A percentile compares a stretch with the other conserved stretches of the same genome.
Evolutionary conservation across 257 asterid species (phyloP).

Genomic region (Lithospermum erythrorhizon): DNA sequence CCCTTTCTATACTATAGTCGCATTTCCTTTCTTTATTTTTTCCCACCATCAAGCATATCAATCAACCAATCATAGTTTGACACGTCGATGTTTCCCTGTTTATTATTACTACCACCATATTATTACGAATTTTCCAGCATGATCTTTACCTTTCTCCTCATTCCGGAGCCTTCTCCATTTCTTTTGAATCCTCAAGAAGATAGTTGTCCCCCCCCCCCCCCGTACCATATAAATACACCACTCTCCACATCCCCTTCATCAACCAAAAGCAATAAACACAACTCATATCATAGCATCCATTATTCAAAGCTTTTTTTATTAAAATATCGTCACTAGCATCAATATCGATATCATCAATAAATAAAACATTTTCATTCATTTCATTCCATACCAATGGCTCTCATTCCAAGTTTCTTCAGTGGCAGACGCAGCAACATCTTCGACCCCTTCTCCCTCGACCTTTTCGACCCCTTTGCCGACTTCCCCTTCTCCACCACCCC

Average conservation of each 20-base stretch:
- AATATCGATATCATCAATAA: too few species aligned
- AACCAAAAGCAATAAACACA: background rate
- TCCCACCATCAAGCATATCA: too few species aligned
- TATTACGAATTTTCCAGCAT: background rate
- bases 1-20: too few species aligned
- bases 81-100: too few species aligned
- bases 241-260: background rate
- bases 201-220: background rate
- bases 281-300: background rate
- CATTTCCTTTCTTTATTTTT: too few species aligned
- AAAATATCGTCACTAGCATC: too few species aligned
- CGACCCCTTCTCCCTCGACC: background rate
- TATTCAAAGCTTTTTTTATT: too few species aligned
- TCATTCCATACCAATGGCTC: background rate
- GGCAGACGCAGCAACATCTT: background rate
- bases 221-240: background rate
- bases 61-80: too few species aligned
- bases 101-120: too few species aligned
- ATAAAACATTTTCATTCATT: too few species aligned
- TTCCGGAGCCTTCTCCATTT: background rate
- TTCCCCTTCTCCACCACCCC: background rate
- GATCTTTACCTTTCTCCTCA: background rate
- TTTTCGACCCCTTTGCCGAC: background rate
- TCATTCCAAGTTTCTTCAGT: background rate
- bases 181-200: background rate